Percentiles rank a stretch among this genome's conserved stretches.
Evolutionary conservation across 73 alveolate species (phyloP).

Genomic region (Tetrahymena borealis): DNA sequence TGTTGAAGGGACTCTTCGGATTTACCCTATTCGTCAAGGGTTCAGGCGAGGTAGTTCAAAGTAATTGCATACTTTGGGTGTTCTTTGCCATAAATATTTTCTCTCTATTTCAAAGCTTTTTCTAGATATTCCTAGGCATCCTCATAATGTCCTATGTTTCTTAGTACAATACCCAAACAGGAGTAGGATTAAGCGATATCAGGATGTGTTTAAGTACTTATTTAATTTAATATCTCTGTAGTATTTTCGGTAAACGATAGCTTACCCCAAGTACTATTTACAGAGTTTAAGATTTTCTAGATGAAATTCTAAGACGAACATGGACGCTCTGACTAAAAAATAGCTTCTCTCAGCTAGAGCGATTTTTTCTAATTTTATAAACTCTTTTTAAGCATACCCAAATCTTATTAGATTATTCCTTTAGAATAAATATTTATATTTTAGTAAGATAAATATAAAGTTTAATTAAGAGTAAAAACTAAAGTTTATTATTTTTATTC

Average conservation of each 20-base stretch:
- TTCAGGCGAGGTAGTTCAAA: not conserved
- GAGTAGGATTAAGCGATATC: not conserved
- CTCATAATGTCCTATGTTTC: not conserved
- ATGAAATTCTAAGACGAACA: not conserved
- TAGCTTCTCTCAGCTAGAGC: not conserved
- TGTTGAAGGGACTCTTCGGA: not conserved
- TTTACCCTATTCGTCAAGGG: slow-evolving; percentile 4
- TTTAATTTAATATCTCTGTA: not conserved
- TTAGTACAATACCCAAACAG: not conserved
- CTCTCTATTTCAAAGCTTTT: not conserved
- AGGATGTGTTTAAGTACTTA: not conserved
- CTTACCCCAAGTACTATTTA: not conserved
- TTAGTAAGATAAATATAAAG: not conserved
- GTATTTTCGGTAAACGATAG: not conserved
- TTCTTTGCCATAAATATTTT: not conserved
- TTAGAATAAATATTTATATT: not conserved
- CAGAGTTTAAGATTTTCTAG: not conserved
- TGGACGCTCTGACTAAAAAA: not conserved
- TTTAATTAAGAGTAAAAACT: too few relatives aligned
- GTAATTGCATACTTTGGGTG: not conserved
- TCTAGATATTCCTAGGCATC: not conserved
- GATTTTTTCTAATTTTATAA: not conserved
- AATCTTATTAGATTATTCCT: not conserved
- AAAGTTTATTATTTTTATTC: too few relatives aligned
- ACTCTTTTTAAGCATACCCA: not conserved